Base-by-base conservation (phyloP, 2,329 filamentous ascomycete species). In the Colletotrichum sp. region DNA sequence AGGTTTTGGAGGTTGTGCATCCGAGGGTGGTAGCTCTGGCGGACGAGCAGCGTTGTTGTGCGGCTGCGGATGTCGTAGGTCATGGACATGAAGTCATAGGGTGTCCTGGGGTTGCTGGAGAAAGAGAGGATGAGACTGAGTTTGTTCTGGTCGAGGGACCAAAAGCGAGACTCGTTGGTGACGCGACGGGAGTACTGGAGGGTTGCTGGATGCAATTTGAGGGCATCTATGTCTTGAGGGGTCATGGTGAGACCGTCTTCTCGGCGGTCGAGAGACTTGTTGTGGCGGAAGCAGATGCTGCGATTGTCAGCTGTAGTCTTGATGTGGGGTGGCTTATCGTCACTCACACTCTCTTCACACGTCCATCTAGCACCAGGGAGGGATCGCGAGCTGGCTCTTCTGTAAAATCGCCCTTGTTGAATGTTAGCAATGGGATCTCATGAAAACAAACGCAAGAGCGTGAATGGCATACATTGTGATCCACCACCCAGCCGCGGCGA, bases 31-130 rank as follows among this genome's bases (percentile, higher is more conserved):
- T 85, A 87, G 0, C 86, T 87, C 64, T 87, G 86, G 6, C 87
- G 83, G 48, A 88, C 83, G 8, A 88, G 78, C 24, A 86, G 83
- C 1, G 84, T 87, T 4, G 86, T 81, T 4, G 82, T 84, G 24
- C 83, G 83, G 9, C 82, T 83, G 10, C 82, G 79, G 43, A 88
- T 78, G 70, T 84, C 82, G 79, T 88, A 88, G 6, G 85, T 85
- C 85, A 88, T 86, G 57, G 86, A 88, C 12, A 88, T 80, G 76
- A 88, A 88, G 78, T 88, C 87, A 63, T 86, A 88, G 0, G 87
- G 86, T 0, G 87, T 86, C 59, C 84, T 85, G 26, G 87, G 85
- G 69, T 86, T 84, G 26, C 83, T 83, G 5, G 87, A 87, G 77
- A 88, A 88, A 39, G 86, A 85, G 68, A 88, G 81, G 68, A 88